Percentiles rank a stretch among this genome's conserved stretches.
phyloP scores from a whole-genome alignment of 116 monocot species.

The Trichopus zeylanicus region DNA sequence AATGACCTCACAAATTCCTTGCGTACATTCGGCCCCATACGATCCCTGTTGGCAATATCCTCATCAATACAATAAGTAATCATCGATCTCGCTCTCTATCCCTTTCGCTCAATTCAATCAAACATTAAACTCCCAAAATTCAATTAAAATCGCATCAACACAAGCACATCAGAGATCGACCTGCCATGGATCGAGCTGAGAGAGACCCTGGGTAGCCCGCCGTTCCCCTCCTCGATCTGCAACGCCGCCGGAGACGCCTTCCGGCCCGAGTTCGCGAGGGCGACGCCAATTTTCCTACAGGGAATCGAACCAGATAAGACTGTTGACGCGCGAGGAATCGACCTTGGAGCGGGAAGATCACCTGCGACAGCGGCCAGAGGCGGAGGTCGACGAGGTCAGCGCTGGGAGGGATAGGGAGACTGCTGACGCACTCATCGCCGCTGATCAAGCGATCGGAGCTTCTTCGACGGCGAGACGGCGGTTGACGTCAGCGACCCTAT shows the following conservation, averaged over 20 bases:
- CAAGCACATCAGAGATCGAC: too few relatives aligned
- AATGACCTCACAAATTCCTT: too few relatives aligned
- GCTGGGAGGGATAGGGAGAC: not conserved
- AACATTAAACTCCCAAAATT: too few relatives aligned
- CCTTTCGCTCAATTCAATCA: too few relatives aligned
- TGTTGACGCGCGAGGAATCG: not conserved
- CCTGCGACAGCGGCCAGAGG: not conserved
- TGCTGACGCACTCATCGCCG: not conserved
- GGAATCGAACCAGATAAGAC: not conserved
- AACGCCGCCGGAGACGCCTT: conserved; percentile 20
- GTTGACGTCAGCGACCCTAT: too few relatives aligned
- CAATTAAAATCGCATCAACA: too few relatives aligned
- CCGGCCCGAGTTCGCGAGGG: not conserved
- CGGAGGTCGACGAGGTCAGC: not conserved
- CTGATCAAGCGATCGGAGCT: not conserved
- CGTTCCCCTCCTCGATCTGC: conserved; percentile 52
- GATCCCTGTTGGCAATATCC: too few relatives aligned
- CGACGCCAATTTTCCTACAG: not conserved
- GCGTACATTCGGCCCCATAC: too few relatives aligned
- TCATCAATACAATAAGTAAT: too few relatives aligned
- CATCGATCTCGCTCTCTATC: too few relatives aligned
- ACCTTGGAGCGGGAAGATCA: not conserved
- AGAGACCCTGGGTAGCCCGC: conserved; percentile 61
- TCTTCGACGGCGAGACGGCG: too few relatives aligned
- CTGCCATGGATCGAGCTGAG: conserved; percentile 60